A percentile compares a stretch with the other conserved stretches of the same genome.
phyloP scores from a whole-genome alignment of 345 rosid species.

The Eucalyptus urophylla region DNA sequence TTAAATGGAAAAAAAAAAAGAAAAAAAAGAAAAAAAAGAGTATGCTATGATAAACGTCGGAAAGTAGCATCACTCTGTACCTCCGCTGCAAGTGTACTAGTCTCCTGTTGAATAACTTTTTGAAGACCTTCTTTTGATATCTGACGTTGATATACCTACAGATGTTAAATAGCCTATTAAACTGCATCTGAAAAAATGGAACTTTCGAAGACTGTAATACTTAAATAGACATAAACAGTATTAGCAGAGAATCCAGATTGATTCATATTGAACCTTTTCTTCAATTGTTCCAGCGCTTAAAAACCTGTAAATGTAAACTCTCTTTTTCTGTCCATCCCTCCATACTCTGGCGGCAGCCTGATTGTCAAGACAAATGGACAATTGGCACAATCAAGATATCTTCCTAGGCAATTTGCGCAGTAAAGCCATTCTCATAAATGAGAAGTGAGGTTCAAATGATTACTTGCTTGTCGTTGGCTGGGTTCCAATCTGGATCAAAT shows the following conservation, averaged over 20 bases:
- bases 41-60: not conserved
- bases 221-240: not conserved
- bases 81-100: conserved; percentile 25
- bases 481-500: conserved; percentile 99
- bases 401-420: not conserved
- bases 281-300: conserved; percentile 95
- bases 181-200: not conserved
- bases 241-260: not conserved
- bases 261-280: conserved; percentile 58
- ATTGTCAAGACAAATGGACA: not conserved
- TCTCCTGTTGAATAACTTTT: conserved; percentile 78
- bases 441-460: not conserved
- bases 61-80: conserved; percentile 11
- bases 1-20: not conserved
- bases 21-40: not conserved
- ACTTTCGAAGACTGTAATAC: not conserved
- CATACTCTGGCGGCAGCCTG: conserved; percentile 99
- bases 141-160: conserved; percentile 94
- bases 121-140: conserved; percentile 99
- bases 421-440: not conserved
- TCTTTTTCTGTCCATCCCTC: conserved; percentile 99
- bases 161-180: not conserved
- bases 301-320: conserved; percentile 93
- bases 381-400: conserved; percentile 6
- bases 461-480: conserved; percentile 99